Evolutionary conservation across 2,329 filamentous ascomycete species (phyloP).

Genomic region (Aspergillus glaucus): DNA sequence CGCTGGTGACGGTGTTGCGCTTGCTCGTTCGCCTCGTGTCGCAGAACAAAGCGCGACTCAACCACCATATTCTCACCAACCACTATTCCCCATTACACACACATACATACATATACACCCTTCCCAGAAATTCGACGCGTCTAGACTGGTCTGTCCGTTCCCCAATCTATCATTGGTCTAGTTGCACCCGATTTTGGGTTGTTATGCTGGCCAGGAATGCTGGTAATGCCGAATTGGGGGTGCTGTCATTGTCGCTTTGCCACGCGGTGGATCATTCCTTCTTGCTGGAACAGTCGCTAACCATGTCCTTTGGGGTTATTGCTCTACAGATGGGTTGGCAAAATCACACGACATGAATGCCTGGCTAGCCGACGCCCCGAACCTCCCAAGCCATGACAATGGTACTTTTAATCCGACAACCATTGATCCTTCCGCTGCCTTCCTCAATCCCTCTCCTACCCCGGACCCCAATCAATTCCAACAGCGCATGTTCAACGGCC

Average conservation of each 20-base stretch:
- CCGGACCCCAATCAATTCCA: slow-evolving; percentile 48
- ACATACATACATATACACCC: too few species aligned
- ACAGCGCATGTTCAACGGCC: slow-evolving; percentile 71
- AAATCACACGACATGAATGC: slow-evolving; percentile 46
- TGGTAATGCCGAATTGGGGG: neutral
- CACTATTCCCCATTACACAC: slow-evolving; percentile 4
- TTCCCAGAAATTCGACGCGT: slow-evolving; percentile 19
- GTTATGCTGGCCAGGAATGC: neutral
- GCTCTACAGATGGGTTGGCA: slow-evolving; percentile 41
- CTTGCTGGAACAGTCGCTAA: neutral
- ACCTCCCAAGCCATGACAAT: slow-evolving; percentile 44
- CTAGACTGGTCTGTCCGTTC: slow-evolving; percentile 10
- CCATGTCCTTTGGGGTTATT: neutral
- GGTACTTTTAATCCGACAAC: slow-evolving; percentile 41
- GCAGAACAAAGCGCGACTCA: slow-evolving; percentile 19
- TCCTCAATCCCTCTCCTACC: slow-evolving; percentile 41
- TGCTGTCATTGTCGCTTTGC: neutral
- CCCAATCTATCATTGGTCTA: neutral
- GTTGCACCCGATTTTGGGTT: neutral
- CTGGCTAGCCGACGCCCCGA: slow-evolving; percentile 45
- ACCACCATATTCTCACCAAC: neutral
- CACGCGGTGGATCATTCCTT: neutral
- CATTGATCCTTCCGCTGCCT: slow-evolving; percentile 44
- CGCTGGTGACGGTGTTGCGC: slow-evolving; percentile 11
- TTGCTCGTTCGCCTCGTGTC: slow-evolving; percentile 16